A percentile compares a stretch with the other conserved stretches of the same genome.
phyloP scores from a whole-genome alignment of 306 rosid species.

The Albizia julibrissin region DNA sequence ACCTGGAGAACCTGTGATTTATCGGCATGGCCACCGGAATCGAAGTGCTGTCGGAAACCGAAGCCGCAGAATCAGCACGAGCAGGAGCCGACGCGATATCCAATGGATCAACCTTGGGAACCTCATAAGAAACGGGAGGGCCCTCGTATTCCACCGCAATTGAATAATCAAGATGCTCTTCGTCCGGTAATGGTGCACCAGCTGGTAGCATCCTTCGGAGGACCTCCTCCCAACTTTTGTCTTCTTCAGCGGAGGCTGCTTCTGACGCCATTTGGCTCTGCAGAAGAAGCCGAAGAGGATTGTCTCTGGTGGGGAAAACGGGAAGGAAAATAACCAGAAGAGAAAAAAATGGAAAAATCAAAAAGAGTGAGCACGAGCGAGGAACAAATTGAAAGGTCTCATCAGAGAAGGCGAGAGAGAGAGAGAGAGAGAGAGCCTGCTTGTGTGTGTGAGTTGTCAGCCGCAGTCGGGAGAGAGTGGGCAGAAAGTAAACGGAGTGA shows the following conservation, averaged over 20 bases:
- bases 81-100: conserved; percentile 43
- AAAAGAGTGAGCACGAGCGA: conserved; percentile 20
- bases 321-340: neutral
- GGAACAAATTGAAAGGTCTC: conserved; percentile 37
- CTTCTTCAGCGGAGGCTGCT: conserved; percentile 43
- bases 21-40: conserved; percentile 67
- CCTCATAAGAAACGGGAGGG: conserved; percentile 68
- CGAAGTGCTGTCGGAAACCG: conserved; percentile 45
- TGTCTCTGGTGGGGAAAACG: conserved; percentile 16
- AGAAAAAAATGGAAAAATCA: neutral
- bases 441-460: conserved; percentile 10
- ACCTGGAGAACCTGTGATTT: conserved; percentile 47
- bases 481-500: conserved; percentile 47
- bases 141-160: conserved; percentile 80
- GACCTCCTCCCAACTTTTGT: conserved; percentile 59
- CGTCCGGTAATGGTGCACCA: conserved; percentile 85
- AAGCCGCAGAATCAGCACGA: conserved; percentile 35
- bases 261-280: conserved; percentile 56
- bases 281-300: conserved; percentile 8
- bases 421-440: neutral
- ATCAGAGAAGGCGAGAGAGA: conserved; percentile 12
- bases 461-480: conserved; percentile 19
- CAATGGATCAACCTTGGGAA: conserved; percentile 75
- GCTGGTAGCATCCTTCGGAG: conserved; percentile 76
- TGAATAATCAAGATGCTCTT: conserved; percentile 81